Conservation (phyloP, 345 rosid species). For the Abelmoschus esculentus region DNA sequence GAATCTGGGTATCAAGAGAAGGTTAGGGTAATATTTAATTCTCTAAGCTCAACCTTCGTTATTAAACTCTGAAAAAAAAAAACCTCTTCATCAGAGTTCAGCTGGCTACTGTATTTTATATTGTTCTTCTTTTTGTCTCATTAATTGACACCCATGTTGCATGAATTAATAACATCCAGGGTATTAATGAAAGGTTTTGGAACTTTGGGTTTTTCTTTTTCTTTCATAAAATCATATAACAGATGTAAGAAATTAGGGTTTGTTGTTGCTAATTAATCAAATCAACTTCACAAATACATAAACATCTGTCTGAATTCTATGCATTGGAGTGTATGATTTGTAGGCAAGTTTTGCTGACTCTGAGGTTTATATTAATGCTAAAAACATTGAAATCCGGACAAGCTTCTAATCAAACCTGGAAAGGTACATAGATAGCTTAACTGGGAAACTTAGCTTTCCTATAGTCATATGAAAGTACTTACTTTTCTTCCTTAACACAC, state of each 20-base stretch:
- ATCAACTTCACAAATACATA: not conserved
- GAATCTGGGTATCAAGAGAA: conserved; percentile 83
- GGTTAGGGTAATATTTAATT: conserved; percentile 33
- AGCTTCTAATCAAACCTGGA: not conserved
- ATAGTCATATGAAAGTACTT: not conserved
- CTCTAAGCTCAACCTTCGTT: not conserved
- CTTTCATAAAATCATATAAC: not conserved
- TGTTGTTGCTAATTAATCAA: not conserved
- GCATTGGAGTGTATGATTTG: not conserved
- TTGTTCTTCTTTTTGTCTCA: conserved; percentile 3
- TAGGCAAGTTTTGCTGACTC: not conserved
- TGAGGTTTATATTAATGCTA: not conserved
- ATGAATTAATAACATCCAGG: not conserved
- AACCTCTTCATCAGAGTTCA: not conserved
- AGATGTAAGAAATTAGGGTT: not conserved
- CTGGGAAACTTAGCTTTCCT: conserved; percentile 22
- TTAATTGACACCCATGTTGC: conserved; percentile 4
- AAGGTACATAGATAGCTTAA: not conserved
- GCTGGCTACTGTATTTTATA: not conserved
- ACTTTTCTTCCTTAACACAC: too few relatives aligned
- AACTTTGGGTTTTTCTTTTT: not conserved
- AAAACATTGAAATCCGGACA: not conserved
- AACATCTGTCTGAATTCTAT: not conserved
- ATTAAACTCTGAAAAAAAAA: conserved; percentile 14
- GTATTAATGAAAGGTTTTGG: not conserved